phyloP scores from a whole-genome alignment of 2,329 filamentous ascomycete genomes.

The Phialophora verrucosa region DNA sequence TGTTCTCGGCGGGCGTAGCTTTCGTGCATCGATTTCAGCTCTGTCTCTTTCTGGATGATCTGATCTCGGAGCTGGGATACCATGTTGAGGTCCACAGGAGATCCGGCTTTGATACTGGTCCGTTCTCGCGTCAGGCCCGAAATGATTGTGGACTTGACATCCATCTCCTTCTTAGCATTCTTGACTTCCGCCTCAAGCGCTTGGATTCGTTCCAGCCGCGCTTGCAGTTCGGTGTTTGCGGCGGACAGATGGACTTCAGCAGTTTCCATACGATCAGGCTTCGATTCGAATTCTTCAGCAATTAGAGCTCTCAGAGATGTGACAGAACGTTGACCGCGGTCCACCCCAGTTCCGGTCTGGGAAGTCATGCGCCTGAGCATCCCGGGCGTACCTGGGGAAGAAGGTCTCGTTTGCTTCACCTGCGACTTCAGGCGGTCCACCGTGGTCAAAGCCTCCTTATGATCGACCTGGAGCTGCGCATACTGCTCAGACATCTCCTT shows the following conservation, averaged over 20 bases:
- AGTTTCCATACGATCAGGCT: conserved; percentile 84
- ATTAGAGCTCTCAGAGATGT: conserved; percentile 88
- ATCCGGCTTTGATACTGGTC: conserved; percentile 79
- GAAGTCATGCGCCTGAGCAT: conserved; percentile 92
- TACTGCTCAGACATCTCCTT: conserved; percentile 77
- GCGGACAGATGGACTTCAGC: conserved; percentile 92
- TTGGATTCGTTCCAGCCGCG: conserved; percentile 85
- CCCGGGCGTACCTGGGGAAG: conserved; percentile 57
- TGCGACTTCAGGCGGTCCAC: conserved; percentile 90
- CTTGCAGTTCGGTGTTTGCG: conserved; percentile 89
- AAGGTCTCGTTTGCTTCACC: conserved; percentile 73
- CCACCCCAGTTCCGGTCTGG: conserved; percentile 83
- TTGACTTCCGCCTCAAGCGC: conserved; percentile 84
- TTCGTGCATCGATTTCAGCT: conserved; percentile 75
- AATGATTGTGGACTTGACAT: conserved; percentile 94
- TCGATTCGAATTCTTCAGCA: conserved; percentile 78
- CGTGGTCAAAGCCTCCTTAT: conserved; percentile 79
- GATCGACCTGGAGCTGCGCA: conserved; percentile 78
- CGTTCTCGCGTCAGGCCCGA: conserved; percentile 90
- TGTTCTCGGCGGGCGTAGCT: conserved; percentile 75
- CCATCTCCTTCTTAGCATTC: conserved; percentile 91
- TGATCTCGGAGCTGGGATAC: conserved; percentile 87
- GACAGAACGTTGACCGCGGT: conserved; percentile 90
- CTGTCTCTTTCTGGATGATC: conserved; percentile 81
- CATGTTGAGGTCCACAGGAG: conserved; percentile 88